Evolutionary conservation across 192 early-diverging fungal genomes (phyloP).

Genomic region (Entrophospora sp.): DNA sequence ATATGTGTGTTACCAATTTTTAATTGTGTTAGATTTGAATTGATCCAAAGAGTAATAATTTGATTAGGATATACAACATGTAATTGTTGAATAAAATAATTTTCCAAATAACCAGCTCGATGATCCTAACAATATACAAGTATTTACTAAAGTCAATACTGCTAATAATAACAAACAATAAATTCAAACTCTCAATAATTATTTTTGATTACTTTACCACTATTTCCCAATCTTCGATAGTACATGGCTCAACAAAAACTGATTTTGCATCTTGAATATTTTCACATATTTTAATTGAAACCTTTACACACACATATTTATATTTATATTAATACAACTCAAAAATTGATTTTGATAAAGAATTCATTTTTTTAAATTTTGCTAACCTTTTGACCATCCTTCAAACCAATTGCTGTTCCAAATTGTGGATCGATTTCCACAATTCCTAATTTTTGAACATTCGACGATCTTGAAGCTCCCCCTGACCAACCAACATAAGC

Average conservation of each 20-base stretch:
- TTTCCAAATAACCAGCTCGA: slow-evolving; percentile 66
- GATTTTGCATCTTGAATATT: slow-evolving; percentile 44
- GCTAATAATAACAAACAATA: too few species aligned
- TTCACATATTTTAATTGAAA: slow-evolving; percentile 51
- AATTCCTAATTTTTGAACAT: slow-evolving; percentile 22
- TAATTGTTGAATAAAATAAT: slow-evolving; percentile 57
- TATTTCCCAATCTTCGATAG: slow-evolving; percentile 77
- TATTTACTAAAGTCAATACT: too few species aligned
- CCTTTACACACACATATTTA: slow-evolving; percentile 28
- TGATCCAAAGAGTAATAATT: slow-evolving; percentile 68
- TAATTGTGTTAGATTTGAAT: slow-evolving; percentile 52
- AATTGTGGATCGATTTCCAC: slow-evolving; percentile 69
- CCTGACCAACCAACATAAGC: slow-evolving; percentile 64
- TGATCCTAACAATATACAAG: slow-evolving; percentile 43
- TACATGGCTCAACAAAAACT: slow-evolving; percentile 59
- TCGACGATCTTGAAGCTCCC: slow-evolving; percentile 7
- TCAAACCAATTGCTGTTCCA: slow-evolving; percentile 53
- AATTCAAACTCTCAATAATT: too few species aligned
- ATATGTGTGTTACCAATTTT: slow-evolving; percentile 40
- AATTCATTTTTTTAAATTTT: neutral
- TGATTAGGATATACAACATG: slow-evolving; percentile 57
- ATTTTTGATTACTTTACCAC: too few species aligned
- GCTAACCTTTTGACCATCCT: slow-evolving; percentile 48
- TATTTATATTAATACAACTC: too few species aligned
- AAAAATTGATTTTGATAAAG: too few species aligned